A percentile compares a stretch with the other conserved stretches of the same genome.
Conservation (phyloP, 495 filamentous ascomycete genomes). For the Aspergillus bertholletiae region DNA sequence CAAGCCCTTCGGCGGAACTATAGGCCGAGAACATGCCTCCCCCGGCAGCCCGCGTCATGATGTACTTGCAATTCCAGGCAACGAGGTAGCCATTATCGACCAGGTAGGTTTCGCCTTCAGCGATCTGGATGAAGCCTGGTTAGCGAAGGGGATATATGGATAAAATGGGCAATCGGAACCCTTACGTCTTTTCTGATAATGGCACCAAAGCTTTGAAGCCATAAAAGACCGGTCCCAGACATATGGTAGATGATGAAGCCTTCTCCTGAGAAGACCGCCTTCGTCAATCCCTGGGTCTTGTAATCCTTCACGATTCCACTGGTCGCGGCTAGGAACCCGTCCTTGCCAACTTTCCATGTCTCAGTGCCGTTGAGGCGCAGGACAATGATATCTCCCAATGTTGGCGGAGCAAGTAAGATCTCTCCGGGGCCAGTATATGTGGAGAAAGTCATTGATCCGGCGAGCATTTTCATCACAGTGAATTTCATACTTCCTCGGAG, state of each 20-base stretch:
- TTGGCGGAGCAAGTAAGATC: slow-evolving; percentile 73
- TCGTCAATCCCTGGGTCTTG: slow-evolving; percentile 81
- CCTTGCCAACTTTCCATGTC: slow-evolving; percentile 74
- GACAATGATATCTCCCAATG: slow-evolving; percentile 82
- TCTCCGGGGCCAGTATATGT: slow-evolving; percentile 90
- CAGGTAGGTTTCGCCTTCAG: slow-evolving; percentile 77
- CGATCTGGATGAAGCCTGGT: slow-evolving; percentile 48
- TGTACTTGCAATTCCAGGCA: slow-evolving; percentile 95
- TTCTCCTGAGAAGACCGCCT: slow-evolving; percentile 91
- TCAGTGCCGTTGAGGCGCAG: slow-evolving; percentile 66
- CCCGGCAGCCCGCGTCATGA: slow-evolving; percentile 78
- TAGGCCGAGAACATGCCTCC: slow-evolving; percentile 83
- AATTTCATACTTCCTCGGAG: slow-evolving; percentile 80
- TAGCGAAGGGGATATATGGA: too few species aligned
- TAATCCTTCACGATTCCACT: slow-evolving; percentile 78
- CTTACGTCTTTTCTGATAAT: slow-evolving; percentile 93
- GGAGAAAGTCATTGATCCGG: slow-evolving; percentile 73
- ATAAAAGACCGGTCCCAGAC: slow-evolving; percentile 71
- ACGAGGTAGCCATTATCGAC: slow-evolving; percentile 96
- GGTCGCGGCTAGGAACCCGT: slow-evolving; percentile 75
- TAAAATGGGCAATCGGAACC: too few species aligned
- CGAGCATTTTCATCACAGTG: slow-evolving; percentile 77
- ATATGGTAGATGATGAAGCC: slow-evolving; percentile 91
- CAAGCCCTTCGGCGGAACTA: slow-evolving; percentile 77
- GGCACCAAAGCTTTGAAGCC: slow-evolving; percentile 89